These are phyloP conservation scores for Trichosanthes truncata DNA, from an alignment of 306 rosid genomes.

Conservation along the genomic window DNA sequence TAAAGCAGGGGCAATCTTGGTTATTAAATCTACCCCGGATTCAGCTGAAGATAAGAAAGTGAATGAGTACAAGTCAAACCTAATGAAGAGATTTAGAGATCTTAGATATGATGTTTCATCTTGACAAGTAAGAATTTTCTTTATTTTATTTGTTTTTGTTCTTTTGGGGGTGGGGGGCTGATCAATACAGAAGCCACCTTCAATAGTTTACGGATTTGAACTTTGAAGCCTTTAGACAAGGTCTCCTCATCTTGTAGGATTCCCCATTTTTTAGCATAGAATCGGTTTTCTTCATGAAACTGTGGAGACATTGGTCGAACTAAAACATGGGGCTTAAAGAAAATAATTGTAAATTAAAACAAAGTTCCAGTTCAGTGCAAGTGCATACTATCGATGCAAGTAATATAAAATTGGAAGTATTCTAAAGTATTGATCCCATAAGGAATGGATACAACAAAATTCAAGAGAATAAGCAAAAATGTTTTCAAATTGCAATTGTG, in stretches of 20 bases:
- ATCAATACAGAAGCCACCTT: not conserved
- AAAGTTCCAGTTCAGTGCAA: no score
- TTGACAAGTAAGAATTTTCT: conserved; percentile 17
- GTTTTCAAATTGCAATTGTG: no score
- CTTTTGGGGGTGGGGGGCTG: not conserved
- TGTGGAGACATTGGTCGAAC: no score
- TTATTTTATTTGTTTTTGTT: not conserved
- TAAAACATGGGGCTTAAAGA: no score
- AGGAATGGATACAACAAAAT: no score
- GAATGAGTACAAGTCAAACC: conserved; percentile 42
- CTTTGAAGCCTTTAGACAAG: not conserved
- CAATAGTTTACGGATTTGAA: not conserved
- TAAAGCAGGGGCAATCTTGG: conserved; percentile 57
- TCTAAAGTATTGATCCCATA: no score
- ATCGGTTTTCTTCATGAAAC: not conserved
- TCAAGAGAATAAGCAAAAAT: no score
- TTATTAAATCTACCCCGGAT: conserved; percentile 54
- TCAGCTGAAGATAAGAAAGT: conserved; percentile 46
- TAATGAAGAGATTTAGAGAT: conserved; percentile 75
- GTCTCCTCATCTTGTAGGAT: not conserved
- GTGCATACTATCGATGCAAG: no score
- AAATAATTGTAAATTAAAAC: no score
- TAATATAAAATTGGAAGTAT: no score
- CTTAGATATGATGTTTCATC: conserved; percentile 43
- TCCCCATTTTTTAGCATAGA: not conserved